These are phyloP conservation scores for Yamadazyma laniorum DNA, from an alignment of 805 yeast genomes.

Conservation along the genomic window DNA sequence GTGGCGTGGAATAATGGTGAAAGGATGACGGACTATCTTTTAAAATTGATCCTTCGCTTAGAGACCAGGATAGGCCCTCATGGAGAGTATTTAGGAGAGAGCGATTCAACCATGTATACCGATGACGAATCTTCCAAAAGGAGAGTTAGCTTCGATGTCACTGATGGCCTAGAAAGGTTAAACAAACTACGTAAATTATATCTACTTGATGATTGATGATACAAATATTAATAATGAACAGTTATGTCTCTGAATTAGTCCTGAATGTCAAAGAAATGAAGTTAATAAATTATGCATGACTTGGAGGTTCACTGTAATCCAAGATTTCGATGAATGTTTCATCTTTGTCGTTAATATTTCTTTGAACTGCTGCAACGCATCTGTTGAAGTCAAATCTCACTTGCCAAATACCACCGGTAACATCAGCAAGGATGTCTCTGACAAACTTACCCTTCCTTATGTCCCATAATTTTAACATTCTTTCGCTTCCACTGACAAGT, in stretches of 20 bases:
- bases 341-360: slow-evolving; percentile 47
- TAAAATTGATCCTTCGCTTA: slow-evolving; percentile 21
- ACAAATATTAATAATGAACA: not conserved
- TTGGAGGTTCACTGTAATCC: slow-evolving; percentile 61
- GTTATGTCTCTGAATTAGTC: no score
- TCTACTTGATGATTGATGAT: slow-evolving; percentile 16
- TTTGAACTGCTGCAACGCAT: slow-evolving; percentile 89
- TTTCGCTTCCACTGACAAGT: slow-evolving; percentile 85
- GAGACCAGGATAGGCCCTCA: slow-evolving; percentile 23
- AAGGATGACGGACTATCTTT: slow-evolving; percentile 20
- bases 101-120: slow-evolving; percentile 8
- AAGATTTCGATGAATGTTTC: slow-evolving; percentile 79
- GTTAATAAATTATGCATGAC: not conserved
- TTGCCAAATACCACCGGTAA: slow-evolving; percentile 90
- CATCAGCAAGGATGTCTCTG: slow-evolving; percentile 68
- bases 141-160: slow-evolving; percentile 23
- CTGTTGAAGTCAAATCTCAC: slow-evolving; percentile 80
- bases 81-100: slow-evolving; percentile 20
- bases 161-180: slow-evolving; percentile 32
- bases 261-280: no score
- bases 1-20: slow-evolving; percentile 1
- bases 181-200: slow-evolving; percentile 36
- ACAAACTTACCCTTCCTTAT: slow-evolving; percentile 73
- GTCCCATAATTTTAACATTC: slow-evolving; percentile 86
- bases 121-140: slow-evolving; percentile 11